Conservation (phyloP, 768 basidiomycete genomes). For the Rubroboletus satanas region DNA sequence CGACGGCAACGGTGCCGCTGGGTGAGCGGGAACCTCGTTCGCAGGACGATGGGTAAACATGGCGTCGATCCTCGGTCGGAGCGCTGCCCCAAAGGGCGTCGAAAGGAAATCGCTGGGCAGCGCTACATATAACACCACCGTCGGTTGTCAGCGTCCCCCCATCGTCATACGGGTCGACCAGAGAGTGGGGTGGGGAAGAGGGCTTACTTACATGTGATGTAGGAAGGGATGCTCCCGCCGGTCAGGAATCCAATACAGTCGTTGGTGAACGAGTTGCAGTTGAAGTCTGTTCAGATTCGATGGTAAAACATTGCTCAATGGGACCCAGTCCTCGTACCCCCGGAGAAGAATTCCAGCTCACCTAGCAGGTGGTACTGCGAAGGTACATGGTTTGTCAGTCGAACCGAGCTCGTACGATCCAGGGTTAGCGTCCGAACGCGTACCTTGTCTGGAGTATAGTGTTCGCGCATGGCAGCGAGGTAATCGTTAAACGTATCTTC, state of each 20-base stretch:
- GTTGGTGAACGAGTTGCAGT: constrained; percentile 93
- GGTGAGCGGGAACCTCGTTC: constrained; percentile 29
- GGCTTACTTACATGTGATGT: constrained; percentile 61
- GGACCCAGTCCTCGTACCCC: neutral
- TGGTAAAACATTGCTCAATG: neutral
- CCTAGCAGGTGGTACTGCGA: constrained; percentile 81
- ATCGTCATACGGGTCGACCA: neutral
- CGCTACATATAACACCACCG: constrained; percentile 37
- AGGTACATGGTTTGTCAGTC: neutral
- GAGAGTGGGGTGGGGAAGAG: too few species aligned
- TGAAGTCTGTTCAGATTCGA: constrained; percentile 58
- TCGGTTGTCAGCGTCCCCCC: neutral
- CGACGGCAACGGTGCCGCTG: constrained; percentile 25
- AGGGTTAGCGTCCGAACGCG: constrained; percentile 15
- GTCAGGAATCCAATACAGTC: constrained; percentile 86
- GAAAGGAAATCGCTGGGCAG: constrained; percentile 82
- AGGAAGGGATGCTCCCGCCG: constrained; percentile 73
- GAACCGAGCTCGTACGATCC: neutral
- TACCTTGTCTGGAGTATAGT: constrained; percentile 90
- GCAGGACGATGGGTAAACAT: constrained; percentile 62
- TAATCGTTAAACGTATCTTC: constrained; percentile 86
- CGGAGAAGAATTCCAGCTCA: constrained; percentile 24
- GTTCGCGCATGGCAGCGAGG: constrained; percentile 63
- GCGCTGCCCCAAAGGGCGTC: constrained; percentile 80
- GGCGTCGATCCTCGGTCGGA: constrained; percentile 86